Conservation (phyloP, 2,329 filamentous ascomycete species). For the Colletotrichum chrysophilum region DNA sequence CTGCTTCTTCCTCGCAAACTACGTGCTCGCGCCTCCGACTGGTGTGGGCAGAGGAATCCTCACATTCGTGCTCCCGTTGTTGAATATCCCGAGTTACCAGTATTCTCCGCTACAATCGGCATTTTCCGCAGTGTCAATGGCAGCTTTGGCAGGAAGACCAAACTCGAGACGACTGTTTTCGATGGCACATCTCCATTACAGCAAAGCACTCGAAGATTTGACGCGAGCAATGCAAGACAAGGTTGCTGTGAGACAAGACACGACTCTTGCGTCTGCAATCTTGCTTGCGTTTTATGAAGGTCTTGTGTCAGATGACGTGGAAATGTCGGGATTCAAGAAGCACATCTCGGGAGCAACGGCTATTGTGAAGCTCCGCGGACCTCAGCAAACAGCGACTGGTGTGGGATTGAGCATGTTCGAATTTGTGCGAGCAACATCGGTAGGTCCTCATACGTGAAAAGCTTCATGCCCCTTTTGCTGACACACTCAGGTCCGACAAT, state of each 20-base stretch:
- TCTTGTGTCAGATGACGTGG: conserved; percentile 21
- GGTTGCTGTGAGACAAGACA: conserved; percentile 21
- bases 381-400: conserved; percentile 15
- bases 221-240: conserved; percentile 25
- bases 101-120: conserved; percentile 26
- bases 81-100: conserved; percentile 22
- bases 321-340: conserved; percentile 25
- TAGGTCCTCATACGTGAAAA: neutral
- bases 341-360: conserved; percentile 27
- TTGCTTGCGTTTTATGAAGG: conserved; percentile 29
- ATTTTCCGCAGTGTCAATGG: conserved; percentile 26
- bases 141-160: conserved; percentile 26
- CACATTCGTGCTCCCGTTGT: conserved; percentile 25
- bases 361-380: conserved; percentile 24
- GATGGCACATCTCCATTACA: conserved; percentile 26
- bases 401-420: conserved; percentile 29
- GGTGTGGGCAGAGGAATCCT: conserved; percentile 24
- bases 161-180: conserved; percentile 24
- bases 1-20: conserved; percentile 29
- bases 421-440: conserved; percentile 26
- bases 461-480: neutral
- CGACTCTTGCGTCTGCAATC: conserved; percentile 25
- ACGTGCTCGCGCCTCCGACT: conserved; percentile 24
- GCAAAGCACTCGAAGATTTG: conserved; percentile 25
- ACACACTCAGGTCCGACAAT: conserved; percentile 24